phyloP scores from a whole-genome alignment of 2,329 filamentous ascomycete species.

The Colletotrichum lini region DNA sequence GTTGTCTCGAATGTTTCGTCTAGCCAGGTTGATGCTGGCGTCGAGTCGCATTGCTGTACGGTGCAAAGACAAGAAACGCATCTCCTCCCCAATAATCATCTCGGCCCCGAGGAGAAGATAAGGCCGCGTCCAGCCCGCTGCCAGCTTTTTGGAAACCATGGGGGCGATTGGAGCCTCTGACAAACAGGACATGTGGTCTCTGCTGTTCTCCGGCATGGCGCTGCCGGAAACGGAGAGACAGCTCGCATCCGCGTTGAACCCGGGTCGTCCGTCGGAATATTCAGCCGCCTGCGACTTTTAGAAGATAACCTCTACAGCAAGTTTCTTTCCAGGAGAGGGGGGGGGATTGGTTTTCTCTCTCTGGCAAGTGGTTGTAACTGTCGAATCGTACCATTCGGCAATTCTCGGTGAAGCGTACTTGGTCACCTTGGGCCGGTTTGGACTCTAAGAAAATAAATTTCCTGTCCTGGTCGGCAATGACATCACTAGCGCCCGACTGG shows the following conservation, averaged over 20 bases:
- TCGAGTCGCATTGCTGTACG: too few relatives aligned
- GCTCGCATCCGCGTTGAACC: constrained; percentile 19
- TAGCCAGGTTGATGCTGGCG: constrained; percentile 8
- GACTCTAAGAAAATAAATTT: background rate
- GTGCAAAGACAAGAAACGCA: background rate
- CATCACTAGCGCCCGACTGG: constrained; percentile 22
- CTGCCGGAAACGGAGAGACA: constrained; percentile 19
- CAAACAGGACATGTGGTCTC: background rate
- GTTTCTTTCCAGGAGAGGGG: too few relatives aligned
- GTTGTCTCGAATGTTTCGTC: constrained; percentile 8
- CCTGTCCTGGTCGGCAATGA: constrained; percentile 20
- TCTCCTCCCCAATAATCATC: background rate
- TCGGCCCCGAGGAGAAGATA: background rate
- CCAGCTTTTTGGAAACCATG: background rate
- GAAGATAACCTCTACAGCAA: too few relatives aligned
- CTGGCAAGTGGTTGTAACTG: background rate
- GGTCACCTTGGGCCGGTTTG: constrained; percentile 27
- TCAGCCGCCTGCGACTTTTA: background rate
- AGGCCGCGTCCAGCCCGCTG: background rate
- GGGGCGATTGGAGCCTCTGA: background rate
- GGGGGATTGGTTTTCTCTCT: too few relatives aligned
- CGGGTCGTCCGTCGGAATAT: constrained; percentile 3
- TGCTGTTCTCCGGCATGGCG: constrained; percentile 12
- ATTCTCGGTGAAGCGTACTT: constrained; percentile 15
- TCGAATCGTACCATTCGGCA: background rate